Conservation (phyloP, 768 basidiomycete species). For the Suillus tomentosus region DNA sequence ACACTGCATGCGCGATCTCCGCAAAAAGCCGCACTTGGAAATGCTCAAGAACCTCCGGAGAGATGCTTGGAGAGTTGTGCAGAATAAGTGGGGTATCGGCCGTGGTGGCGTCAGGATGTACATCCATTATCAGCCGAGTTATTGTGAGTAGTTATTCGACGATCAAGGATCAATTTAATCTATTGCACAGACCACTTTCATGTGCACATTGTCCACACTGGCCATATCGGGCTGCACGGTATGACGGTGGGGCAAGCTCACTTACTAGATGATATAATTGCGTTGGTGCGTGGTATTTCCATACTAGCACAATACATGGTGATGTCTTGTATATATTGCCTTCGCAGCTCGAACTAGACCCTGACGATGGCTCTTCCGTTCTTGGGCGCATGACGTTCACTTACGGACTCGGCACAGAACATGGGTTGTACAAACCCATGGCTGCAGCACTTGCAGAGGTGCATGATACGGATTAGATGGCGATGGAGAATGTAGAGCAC, state of each 20-base stretch:
- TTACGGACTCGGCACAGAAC: slow-evolving; percentile 82
- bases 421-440: slow-evolving; percentile 62
- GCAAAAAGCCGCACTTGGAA: slow-evolving; percentile 51
- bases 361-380: slow-evolving; percentile 46
- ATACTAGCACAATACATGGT: too few relatives aligned
- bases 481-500: not conserved
- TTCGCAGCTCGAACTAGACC: slow-evolving; percentile 5
- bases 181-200: slow-evolving; percentile 83
- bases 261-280: slow-evolving; percentile 89
- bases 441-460: slow-evolving; percentile 35
- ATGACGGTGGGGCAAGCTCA: slow-evolving; percentile 91
- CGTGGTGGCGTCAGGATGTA: slow-evolving; percentile 71
- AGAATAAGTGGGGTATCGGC: slow-evolving; percentile 66
- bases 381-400: slow-evolving; percentile 76
- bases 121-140: slow-evolving; percentile 94
- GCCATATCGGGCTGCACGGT: slow-evolving; percentile 57
- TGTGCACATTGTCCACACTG: slow-evolving; percentile 85
- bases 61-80: slow-evolving; percentile 53
- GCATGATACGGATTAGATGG: not conserved
- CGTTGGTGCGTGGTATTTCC: slow-evolving; percentile 53
- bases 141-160: slow-evolving; percentile 60
- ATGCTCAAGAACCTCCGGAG: slow-evolving; percentile 67
- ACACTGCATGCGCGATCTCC: slow-evolving; percentile 75
- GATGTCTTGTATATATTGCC: not conserved
- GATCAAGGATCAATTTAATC: not conserved